phyloP scores from a whole-genome alignment of 176 grass and related monocot genomes.

The Tillandsia fasciculata region DNA sequence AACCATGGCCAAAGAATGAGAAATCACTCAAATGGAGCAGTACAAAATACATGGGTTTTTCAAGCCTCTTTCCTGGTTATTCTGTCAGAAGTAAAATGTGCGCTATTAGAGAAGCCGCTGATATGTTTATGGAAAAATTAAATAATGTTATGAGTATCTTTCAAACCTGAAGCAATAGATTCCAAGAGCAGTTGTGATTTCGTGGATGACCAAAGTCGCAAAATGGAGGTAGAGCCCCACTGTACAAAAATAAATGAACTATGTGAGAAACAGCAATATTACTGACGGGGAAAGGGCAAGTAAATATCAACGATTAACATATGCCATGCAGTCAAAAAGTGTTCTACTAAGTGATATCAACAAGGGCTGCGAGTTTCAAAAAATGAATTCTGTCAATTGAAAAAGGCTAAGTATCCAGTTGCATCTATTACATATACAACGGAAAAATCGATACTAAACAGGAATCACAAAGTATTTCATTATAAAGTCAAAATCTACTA shows the following conservation, averaged over 20 bases:
- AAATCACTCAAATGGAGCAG: neutral
- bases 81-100: constrained; percentile 28
- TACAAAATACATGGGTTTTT: neutral
- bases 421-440: neutral
- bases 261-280: neutral
- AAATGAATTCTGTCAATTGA: too few species aligned
- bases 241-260: constrained; percentile 24
- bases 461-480: neutral
- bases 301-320: neutral
- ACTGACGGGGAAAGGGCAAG: neutral
- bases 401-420: too few species aligned
- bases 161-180: constrained; percentile 93
- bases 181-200: constrained; percentile 89
- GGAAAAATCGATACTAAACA: neutral
- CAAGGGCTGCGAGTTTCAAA: too few species aligned
- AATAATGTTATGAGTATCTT: neutral
- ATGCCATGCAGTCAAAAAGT: neutral
- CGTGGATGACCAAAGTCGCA: constrained; percentile 75
- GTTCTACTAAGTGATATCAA: too few species aligned
- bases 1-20: neutral
- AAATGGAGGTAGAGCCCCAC: constrained; percentile 84
- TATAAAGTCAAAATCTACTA: neutral
- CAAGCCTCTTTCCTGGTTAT: constrained; percentile 95
- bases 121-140: neutral
- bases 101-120: constrained; percentile 3